Evolutionary conservation across 441 rosid genomes (phyloP), one percentile per base, ranked within the genome.

Genomic region (Jatropha podagrica): DNA sequence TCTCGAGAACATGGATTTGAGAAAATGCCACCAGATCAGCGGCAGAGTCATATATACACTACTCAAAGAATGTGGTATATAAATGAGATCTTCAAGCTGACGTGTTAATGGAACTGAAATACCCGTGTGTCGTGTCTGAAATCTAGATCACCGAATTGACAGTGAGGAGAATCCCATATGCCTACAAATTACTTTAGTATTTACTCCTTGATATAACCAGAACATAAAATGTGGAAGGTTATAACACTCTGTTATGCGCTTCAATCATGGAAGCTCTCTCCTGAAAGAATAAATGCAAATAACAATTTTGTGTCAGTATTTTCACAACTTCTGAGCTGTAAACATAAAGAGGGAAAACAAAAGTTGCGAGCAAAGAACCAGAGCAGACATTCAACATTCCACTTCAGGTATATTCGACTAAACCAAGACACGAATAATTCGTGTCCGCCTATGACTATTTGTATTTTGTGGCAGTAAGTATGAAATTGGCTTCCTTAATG

Each of bases 241-340:
- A 88, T 78, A 86, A 83, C 79, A 86, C 77, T 81, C 94, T 90
- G 89, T 85, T 87, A 82, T 77, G 95, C 63, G 79, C 85, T 86
- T 88, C 97, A 74, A 83, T 80, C 78, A 82, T 74, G 46, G 88
- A 81, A 52, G 77, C 84, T 80, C 80, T 89, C 85, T 91, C 98
- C 98, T 91, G 91, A 79, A 68, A 72, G 32, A n/a, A 77, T 27
- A 7, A 44, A 49, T 5, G 18, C 7, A 38, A 58, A 9, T 12
- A 17, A 56, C 17, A 12, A 5, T 56, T 56, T 17, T 44, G n/a
- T 37, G 51, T 38, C 42, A 13, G 64, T 11, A 13, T 64, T 17
- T 38, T 64, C 54, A 40, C 65, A 40, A 32, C 32, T 71, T 38
- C 40, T 38, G 40, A 55, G 14, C 23, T 18, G 37, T 10, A 48